Percentiles rank a stretch among this genome's conserved stretches.
Evolutionary conservation across 2,329 filamentous ascomycete species (phyloP).

Genomic region (Meredithiella fracta): DNA sequence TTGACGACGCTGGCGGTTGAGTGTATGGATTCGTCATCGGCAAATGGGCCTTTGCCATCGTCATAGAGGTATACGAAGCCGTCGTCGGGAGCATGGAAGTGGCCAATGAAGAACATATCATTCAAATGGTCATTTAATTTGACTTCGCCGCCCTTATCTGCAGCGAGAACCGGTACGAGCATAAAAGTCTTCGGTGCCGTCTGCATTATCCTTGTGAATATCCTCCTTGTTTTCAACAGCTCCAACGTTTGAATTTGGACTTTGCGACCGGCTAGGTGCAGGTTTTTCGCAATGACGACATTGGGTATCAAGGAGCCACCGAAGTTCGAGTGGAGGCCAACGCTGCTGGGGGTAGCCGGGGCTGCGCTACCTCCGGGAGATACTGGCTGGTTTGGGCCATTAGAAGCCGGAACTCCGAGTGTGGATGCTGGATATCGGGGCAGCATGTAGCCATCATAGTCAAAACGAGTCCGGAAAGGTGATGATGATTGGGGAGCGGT

Average conservation of each 20-base stretch:
- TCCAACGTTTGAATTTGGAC: constrained; percentile 70
- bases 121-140: constrained; percentile 46
- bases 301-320: constrained; percentile 48
- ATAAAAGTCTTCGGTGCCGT: constrained; percentile 62
- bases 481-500: constrained; percentile 18
- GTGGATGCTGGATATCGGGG: constrained; percentile 20
- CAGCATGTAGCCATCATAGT: constrained; percentile 17
- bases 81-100: constrained; percentile 59
- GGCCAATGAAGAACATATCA: constrained; percentile 75
- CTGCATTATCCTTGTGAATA: constrained; percentile 61
- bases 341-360: constrained; percentile 10
- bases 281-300: constrained; percentile 64
- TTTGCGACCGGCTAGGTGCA: constrained; percentile 54
- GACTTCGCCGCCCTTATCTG: constrained; percentile 29
- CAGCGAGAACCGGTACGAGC: constrained; percentile 55
- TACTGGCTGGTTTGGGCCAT: constrained; percentile 18
- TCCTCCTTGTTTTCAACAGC: constrained; percentile 62
- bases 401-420: constrained; percentile 18
- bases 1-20: constrained; percentile 33
- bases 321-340: constrained; percentile 9
- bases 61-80: constrained; percentile 57
- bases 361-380: constrained; percentile 9
- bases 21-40: constrained; percentile 19
- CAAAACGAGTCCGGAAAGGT: constrained; percentile 16
- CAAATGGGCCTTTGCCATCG: constrained; percentile 20